Evolutionary conservation across 768 basidiomycete genomes (phyloP), one percentile per base, ranked within the genome.

Genomic region (Dentipellis fragilis): DNA sequence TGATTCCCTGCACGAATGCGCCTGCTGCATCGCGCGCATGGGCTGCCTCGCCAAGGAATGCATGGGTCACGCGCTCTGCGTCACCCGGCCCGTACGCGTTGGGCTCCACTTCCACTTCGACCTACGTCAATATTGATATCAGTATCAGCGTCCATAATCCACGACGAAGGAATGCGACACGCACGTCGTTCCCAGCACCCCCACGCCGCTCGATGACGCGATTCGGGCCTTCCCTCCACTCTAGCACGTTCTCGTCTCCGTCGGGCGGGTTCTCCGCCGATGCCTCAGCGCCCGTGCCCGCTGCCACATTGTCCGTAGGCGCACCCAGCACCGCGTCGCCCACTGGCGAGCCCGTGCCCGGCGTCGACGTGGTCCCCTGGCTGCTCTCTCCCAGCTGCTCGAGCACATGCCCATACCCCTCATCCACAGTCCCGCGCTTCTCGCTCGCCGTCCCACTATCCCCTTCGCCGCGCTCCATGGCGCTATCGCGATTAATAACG

Each of bases 401-500:
- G 29, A 29, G 29, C 29, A 29, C 29, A 29, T 29, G 29, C 29
- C 29, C 29, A 29, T 29, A 29, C 29, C 3, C 3, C 29, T 6
- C 29, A 6, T 29, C 29, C 3, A 3, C 29, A 3, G 6, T 29
- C 29, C 3, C 29, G 29, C 29, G 29, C 29, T 29, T 29, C 29
- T 29, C 29, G 16, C 38, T 19, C 42, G 51, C 16, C 6, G 19
- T 48, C 1, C n/a, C 53, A 57, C 62, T 59, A 46, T 67, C 68
- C 4, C 10, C 34, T 29, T 75, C 63, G 8, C 79, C 80, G 19
- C 75, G 66, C 66, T 86, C 84, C 68, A 80, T 76, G 21, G 29
- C 54, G 46, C 70, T 71, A 65, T 95, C 93, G 19, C 89, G 78
- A 65, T 96, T 95, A 66, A 95, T 87, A 37, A 92, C 79, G 58